These are phyloP conservation scores for Xylaria sp. DNA, from an alignment of 2,329 filamentous ascomycete genomes.

Conservation along the genomic window DNA sequence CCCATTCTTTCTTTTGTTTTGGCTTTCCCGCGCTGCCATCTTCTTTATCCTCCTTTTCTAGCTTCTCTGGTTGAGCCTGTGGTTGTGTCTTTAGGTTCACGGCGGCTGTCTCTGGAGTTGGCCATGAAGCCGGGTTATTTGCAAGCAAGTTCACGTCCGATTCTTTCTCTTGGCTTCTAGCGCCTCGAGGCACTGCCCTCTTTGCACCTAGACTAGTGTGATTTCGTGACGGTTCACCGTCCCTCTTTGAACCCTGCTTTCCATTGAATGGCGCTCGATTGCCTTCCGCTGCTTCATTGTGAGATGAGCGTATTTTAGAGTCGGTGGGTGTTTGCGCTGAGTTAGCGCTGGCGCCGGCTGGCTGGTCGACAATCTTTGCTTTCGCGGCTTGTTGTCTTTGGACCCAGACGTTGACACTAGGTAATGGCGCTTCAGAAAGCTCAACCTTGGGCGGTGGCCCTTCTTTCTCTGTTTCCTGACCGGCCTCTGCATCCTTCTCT, in stretches of 20 bases:
- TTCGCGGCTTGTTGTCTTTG: slow-evolving; percentile 75
- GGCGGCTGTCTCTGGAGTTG: slow-evolving; percentile 83
- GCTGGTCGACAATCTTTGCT: slow-evolving; percentile 52
- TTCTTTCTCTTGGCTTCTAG: slow-evolving; percentile 59
- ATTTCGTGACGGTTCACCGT: slow-evolving; percentile 54
- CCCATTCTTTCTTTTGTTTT: slow-evolving; percentile 85
- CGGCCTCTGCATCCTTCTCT: slow-evolving; percentile 65
- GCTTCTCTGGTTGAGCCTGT: slow-evolving; percentile 69
- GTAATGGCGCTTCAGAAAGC: slow-evolving; percentile 83
- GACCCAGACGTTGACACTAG: slow-evolving; percentile 88
- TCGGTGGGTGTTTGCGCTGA: slow-evolving; percentile 34
- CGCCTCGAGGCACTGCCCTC: slow-evolving; percentile 58
- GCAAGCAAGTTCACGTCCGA: slow-evolving; percentile 71
- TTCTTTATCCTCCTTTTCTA: slow-evolving; percentile 71
- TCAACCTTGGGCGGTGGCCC: slow-evolving; percentile 70
- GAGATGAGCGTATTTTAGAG: slow-evolving; percentile 37
- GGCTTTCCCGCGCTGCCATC: slow-evolving; percentile 60
- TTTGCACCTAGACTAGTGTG: slow-evolving; percentile 55
- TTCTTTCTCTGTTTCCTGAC: slow-evolving; percentile 65
- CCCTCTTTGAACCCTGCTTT: slow-evolving; percentile 57
- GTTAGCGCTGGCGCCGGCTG: neutral
- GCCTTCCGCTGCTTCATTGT: slow-evolving; percentile 45
- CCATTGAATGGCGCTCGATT: slow-evolving; percentile 52
- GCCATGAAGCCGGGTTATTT: slow-evolving; percentile 87
- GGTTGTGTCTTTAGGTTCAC: slow-evolving; percentile 81